Percentiles rank a stretch among this genome's conserved stretches.
These are phyloP conservation scores for Escallonia herrerae DNA, from an alignment of 129 eudicot species.

Conservation along the genomic window DNA sequence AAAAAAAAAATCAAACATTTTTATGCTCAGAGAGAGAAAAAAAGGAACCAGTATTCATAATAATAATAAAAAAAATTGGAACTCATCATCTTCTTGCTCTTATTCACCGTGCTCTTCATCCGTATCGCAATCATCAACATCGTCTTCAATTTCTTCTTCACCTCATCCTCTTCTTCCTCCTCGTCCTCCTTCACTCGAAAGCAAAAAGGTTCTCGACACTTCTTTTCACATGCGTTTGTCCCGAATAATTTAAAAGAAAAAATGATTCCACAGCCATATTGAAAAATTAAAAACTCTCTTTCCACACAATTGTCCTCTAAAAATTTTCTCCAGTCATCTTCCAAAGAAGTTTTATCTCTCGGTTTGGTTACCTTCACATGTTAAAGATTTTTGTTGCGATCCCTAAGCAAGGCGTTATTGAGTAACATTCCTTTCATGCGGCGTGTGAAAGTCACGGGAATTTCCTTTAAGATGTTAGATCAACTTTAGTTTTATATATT, in stretches of 20 bases:
- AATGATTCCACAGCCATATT: neutral
- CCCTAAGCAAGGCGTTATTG: slow-evolving; percentile 9
- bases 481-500: no score
- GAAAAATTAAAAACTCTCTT: slow-evolving; percentile 19
- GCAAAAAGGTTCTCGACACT: neutral
- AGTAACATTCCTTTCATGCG: slow-evolving; percentile 8
- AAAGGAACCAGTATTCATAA: neutral
- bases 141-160: neutral
- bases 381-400: slow-evolving; percentile 13
- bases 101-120: neutral
- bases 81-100: neutral
- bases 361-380: slow-evolving; percentile 6
- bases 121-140: neutral
- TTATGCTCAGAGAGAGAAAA: no score
- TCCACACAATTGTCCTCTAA: slow-evolving; percentile 10
- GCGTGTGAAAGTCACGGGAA: slow-evolving; percentile 3
- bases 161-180: neutral
- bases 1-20: no score
- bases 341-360: slow-evolving; percentile 3
- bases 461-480: slow-evolving; percentile 9
- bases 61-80: neutral
- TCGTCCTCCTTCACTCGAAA: neutral
- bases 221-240: slow-evolving; percentile 13
- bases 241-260: slow-evolving; percentile 22
- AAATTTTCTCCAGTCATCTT: slow-evolving; percentile 26